A percentile compares a stretch with the other conserved stretches of the same genome.
Evolutionary conservation across 129 eudicot genomes (phyloP).

Genomic region (Saussurea involucrata): DNA sequence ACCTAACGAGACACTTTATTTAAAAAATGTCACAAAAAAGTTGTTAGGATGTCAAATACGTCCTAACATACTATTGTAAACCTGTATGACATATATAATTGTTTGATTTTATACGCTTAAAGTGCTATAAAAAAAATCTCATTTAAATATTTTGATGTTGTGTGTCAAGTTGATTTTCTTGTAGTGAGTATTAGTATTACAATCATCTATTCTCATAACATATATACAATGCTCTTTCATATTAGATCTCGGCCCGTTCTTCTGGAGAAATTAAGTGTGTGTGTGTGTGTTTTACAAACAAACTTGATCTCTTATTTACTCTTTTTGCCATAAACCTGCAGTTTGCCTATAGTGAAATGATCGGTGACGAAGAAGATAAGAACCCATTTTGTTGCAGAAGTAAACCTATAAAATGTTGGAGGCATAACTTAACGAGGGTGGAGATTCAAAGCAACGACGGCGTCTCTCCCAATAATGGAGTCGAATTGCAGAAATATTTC

Average conservation of each 20-base stretch:
- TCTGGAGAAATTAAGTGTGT: neutral
- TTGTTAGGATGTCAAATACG: neutral
- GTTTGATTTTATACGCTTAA: neutral
- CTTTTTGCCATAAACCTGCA: constrained; percentile 6
- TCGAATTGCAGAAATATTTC: constrained; percentile 17
- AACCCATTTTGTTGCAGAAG: constrained; percentile 12
- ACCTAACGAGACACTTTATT: too few species aligned
- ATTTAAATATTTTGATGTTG: neutral
- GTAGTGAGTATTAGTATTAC: neutral
- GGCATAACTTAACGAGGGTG: constrained; percentile 21
- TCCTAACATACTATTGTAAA: neutral
- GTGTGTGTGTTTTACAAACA: neutral
- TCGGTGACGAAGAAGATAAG: constrained; percentile 10
- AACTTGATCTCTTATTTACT: neutral
- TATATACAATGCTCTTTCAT: neutral
- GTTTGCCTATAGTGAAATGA: constrained; percentile 10
- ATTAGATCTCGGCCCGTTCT: neutral
- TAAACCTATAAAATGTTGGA: constrained; percentile 31
- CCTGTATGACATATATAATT: neutral
- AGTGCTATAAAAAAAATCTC: neutral
- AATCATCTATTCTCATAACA: neutral
- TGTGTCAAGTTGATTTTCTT: neutral
- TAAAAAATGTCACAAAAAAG: too few species aligned
- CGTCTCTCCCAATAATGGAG: neutral
- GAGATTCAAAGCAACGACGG: constrained; percentile 15